Evolutionary conservation across 176 grass and related monocot genomes (phyloP).

Genomic region (Juncus effusus): DNA sequence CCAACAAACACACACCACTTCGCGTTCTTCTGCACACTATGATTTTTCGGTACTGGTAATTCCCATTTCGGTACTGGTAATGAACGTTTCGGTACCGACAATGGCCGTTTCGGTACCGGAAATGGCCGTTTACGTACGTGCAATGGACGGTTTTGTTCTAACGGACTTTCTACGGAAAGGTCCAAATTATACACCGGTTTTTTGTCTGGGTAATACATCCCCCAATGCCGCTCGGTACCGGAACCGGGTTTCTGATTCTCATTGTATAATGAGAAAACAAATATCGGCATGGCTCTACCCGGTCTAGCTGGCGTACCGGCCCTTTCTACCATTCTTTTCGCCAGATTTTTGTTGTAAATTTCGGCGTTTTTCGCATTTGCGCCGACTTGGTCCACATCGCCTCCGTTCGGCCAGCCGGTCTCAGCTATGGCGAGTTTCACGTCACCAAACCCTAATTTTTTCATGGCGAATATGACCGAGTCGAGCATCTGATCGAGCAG

Average conservation of each 20-base stretch:
- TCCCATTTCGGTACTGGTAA: too few relatives aligned
- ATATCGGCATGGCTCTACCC: slow-evolving; percentile 50
- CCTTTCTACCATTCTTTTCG: slow-evolving; percentile 30
- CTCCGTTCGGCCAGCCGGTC: slow-evolving; percentile 83
- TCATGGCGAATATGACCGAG: slow-evolving; percentile 52
- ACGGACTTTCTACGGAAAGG: slow-evolving; percentile 48
- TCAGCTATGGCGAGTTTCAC: slow-evolving; percentile 70
- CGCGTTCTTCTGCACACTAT: slow-evolving; percentile 48
- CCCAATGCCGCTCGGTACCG: slow-evolving; percentile 78
- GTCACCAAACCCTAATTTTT: slow-evolving; percentile 46
- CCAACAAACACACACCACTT: slow-evolving; percentile 66
- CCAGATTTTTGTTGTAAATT: slow-evolving; percentile 73
- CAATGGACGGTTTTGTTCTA: slow-evolving; percentile 44
- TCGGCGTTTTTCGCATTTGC: slow-evolving; percentile 58
- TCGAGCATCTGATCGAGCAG: slow-evolving; percentile 93
- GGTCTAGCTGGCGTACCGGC: slow-evolving; percentile 59
- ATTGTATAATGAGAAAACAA: slow-evolving; percentile 86
- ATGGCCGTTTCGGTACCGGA: too few relatives aligned
- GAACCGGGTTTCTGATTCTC: slow-evolving; percentile 66
- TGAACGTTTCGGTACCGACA: too few relatives aligned
- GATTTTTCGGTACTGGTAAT: slow-evolving; percentile 39
- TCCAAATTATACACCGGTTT: slow-evolving; percentile 48
- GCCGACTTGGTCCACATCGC: slow-evolving; percentile 70
- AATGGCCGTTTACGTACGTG: too few relatives aligned
- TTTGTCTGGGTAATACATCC: slow-evolving; percentile 60